A percentile compares a stretch with the other conserved stretches of the same genome.
These are phyloP conservation scores for Gastrolobium villosum DNA, from an alignment of 306 rosid species.

Conservation along the genomic window DNA sequence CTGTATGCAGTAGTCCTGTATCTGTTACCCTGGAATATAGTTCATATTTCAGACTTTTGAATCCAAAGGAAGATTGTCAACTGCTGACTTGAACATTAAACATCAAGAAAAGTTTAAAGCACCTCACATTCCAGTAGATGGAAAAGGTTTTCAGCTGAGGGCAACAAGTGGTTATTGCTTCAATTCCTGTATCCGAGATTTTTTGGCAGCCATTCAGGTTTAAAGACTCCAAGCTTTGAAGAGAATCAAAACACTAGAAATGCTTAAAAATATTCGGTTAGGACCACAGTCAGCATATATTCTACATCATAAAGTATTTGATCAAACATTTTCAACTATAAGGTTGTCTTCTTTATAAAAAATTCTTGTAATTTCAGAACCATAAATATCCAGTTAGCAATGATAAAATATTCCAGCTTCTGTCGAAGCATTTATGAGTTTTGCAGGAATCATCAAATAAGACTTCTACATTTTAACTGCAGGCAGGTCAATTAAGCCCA, in stretches of 20 bases:
- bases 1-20: slow-evolving; percentile 56
- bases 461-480: background rate
- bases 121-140: slow-evolving; percentile 94
- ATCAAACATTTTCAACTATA: slow-evolving; percentile 32
- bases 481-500: background rate
- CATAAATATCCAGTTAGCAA: slow-evolving; percentile 21
- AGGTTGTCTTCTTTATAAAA: background rate
- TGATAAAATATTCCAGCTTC: slow-evolving; percentile 19
- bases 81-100: slow-evolving; percentile 10
- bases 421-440: background rate
- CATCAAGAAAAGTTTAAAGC: slow-evolving; percentile 32
- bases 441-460: background rate
- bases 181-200: slow-evolving; percentile 81
- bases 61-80: slow-evolving; percentile 30
- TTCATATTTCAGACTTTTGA: slow-evolving; percentile 36
- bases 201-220: slow-evolving; percentile 93
- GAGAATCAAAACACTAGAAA: slow-evolving; percentile 74
- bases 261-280: slow-evolving; percentile 37
- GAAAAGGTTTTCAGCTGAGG: slow-evolving; percentile 68
- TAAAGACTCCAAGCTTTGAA: slow-evolving; percentile 71
- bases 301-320: slow-evolving; percentile 26
- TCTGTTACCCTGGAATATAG: slow-evolving; percentile 74
- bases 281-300: slow-evolving; percentile 29
- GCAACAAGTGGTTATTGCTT: slow-evolving; percentile 75
- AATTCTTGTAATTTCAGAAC: slow-evolving; percentile 2